phyloP scores from a whole-genome alignment of 371 early-diverging fungal genomes.

The Mortierella sp. region DNA sequence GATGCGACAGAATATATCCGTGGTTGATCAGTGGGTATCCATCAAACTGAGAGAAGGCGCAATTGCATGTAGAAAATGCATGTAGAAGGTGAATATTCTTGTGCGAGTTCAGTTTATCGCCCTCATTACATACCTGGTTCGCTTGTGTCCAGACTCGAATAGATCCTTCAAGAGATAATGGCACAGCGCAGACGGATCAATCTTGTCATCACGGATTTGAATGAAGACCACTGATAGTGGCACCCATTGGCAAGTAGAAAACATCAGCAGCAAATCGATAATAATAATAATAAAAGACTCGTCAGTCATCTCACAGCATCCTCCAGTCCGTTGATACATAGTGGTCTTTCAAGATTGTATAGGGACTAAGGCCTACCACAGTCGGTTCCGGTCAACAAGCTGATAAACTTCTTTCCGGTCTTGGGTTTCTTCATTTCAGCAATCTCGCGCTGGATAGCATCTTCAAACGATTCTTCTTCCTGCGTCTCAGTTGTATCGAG shows the following conservation, averaged over 20 bases:
- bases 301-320: too few species aligned
- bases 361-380: constrained; percentile 57
- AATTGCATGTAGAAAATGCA: too few species aligned
- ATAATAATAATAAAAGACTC: constrained; percentile 10
- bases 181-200: constrained; percentile 73
- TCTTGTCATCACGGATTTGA: constrained; percentile 51
- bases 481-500: constrained; percentile 36
- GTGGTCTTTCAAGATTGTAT: neutral
- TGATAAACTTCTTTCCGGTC: constrained; percentile 59
- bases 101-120: too few species aligned
- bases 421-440: constrained; percentile 63
- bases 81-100: neutral
- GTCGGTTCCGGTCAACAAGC: constrained; percentile 66
- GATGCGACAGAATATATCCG: neutral
- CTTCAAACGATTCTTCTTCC: constrained; percentile 67
- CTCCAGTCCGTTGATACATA: too few species aligned
- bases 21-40: neutral
- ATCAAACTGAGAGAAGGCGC: neutral
- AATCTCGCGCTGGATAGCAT: constrained; percentile 74
- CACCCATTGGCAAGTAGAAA: too few species aligned
- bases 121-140: constrained; percentile 58
- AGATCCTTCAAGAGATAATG: constrained; percentile 69
- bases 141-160: constrained; percentile 61
- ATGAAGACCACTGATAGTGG: constrained; percentile 70
- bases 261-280: too few species aligned